Percentiles rank a stretch among this genome's conserved stretches.
Evolutionary conservation across 345 rosid genomes (phyloP).

Genomic region (Lumnitzera littorea): DNA sequence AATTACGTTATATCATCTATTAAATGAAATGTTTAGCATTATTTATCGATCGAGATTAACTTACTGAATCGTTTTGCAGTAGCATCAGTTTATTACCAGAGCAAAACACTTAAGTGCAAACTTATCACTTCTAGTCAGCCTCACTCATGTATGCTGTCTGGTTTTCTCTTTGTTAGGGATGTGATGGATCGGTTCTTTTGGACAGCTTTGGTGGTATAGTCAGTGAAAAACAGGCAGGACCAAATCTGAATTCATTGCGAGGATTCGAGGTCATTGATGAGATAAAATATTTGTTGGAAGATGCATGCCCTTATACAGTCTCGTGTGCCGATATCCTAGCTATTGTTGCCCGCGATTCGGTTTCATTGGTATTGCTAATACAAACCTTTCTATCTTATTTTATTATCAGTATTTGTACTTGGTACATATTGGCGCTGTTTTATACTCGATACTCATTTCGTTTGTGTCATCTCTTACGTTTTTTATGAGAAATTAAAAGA

Average conservation of each 20-base stretch:
- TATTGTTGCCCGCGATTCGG: constrained; percentile 73
- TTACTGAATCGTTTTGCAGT: too few species aligned
- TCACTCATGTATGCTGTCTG: background rate
- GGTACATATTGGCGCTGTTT: too few species aligned
- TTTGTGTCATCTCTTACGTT: too few species aligned
- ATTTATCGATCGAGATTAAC: too few species aligned
- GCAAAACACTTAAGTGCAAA: too few species aligned
- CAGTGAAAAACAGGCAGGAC: constrained; percentile 70
- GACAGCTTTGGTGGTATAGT: constrained; percentile 51
- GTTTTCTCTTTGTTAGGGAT: constrained; percentile 30
- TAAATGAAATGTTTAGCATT: too few species aligned
- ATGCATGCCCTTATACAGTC: constrained; percentile 65
- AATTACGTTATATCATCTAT: too few species aligned
- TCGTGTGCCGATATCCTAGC: constrained; percentile 77
- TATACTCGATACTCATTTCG: too few species aligned
- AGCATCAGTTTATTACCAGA: too few species aligned
- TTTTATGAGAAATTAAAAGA: constrained; percentile 18
- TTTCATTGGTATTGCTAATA: constrained; percentile 21
- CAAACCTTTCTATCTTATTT: background rate
- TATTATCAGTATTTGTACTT: too few species aligned
- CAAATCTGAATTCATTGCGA: constrained; percentile 52
- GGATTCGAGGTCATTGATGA: constrained; percentile 71
- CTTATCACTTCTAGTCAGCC: too few species aligned
- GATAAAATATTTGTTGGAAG: constrained; percentile 62
- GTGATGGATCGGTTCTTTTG: constrained; percentile 64